Base-by-base conservation (phyloP, 768 basidiomycete genomes). In the Lentinula guzmanii region DNA sequence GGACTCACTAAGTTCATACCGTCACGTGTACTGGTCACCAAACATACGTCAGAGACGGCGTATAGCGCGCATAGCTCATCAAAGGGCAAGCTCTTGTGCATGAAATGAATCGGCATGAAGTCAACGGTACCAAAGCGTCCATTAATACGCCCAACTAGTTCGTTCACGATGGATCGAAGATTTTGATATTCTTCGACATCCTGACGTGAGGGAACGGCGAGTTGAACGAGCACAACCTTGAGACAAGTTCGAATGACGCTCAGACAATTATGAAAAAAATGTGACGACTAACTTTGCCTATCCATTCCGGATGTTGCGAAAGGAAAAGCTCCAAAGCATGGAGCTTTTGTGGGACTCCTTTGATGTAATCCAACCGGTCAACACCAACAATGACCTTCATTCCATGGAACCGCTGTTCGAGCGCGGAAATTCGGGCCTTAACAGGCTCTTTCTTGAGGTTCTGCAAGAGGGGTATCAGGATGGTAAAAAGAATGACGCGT, bases 121-220 rank as follows among this genome's bases (percentile, higher is more conserved):
- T 99, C 97, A 70, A 98, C 95, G 1, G 97, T 98, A 34, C 97
- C 97, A 69, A 99, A 99, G 8, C 95, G 90, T 7, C 97, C 97
- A 71, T 99, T 99, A 76, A 99, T 98, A 28, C 96, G 86, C 2
- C 97, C 97, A 34, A 99, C 97, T 53, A 99, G 85, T 72, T 99
- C 95, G 78, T 98, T 98, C 58, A 98, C 95, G 1, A 91, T 93
- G 16, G 94, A 87, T 15, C 97, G 86, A 62, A 98, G 76, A 75
- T 98, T 98, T 74, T 99, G 97, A 71, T 99, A 99, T 75, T 99
- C 97, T 75, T 99, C 97, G 57, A 99, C 97, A 70, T 98, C 97
- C 74, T 97, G 95, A 28, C 97, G 83, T 6, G 95, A 98, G 2
- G 97, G 97, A 8, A 99, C 95, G 7, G 97, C 97, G 5, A 99